Evolutionary conservation across 2,329 filamentous ascomycete genomes (phyloP).

Genomic region (Fusarium goolgardi): DNA sequence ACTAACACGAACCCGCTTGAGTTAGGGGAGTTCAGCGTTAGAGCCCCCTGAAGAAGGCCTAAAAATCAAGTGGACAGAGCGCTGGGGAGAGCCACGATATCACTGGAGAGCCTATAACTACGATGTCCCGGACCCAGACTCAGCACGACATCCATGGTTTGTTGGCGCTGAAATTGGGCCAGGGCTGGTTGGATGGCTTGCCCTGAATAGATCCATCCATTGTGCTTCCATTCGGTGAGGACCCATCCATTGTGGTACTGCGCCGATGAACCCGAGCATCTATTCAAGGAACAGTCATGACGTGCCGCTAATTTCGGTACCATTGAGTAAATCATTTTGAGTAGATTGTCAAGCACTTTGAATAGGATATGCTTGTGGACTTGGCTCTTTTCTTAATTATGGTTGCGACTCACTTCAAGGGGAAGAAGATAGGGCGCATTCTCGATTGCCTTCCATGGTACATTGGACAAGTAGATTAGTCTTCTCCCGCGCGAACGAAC

Average conservation of each 20-base stretch:
- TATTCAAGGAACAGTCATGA: conserved; percentile 25
- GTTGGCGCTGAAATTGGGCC: conserved; percentile 32
- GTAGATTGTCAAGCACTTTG: conserved; percentile 4
- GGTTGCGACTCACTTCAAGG: conserved; percentile 28
- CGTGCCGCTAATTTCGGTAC: conserved; percentile 26
- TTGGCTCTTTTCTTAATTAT: not conserved
- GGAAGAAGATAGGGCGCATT: conserved; percentile 33
- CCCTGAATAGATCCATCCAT: conserved; percentile 35
- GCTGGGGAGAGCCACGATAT: conserved; percentile 7
- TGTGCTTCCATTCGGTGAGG: conserved; percentile 13
- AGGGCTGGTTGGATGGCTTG: conserved; percentile 39
- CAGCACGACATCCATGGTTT: conserved; percentile 17
- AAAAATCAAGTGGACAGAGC: conserved; percentile 14
- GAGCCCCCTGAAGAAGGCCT: conserved; percentile 23
- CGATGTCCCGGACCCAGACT: conserved; percentile 4
- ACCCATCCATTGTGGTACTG: conserved; percentile 35
- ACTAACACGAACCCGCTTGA: conserved; percentile 42
- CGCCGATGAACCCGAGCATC: conserved; percentile 31
- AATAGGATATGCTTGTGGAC: conserved; percentile 9
- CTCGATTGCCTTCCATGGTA: conserved; percentile 13
- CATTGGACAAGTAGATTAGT: not conserved
- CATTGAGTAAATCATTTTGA: conserved; percentile 9
- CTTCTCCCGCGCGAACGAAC: conserved; percentile 30
- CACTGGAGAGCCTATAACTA: conserved; percentile 20
- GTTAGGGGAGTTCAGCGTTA: conserved; percentile 26